Percentiles rank a stretch among this genome's conserved stretches.
Conservation (phyloP, 1,139 yeast species). For the Yueomyces sp. region DNA sequence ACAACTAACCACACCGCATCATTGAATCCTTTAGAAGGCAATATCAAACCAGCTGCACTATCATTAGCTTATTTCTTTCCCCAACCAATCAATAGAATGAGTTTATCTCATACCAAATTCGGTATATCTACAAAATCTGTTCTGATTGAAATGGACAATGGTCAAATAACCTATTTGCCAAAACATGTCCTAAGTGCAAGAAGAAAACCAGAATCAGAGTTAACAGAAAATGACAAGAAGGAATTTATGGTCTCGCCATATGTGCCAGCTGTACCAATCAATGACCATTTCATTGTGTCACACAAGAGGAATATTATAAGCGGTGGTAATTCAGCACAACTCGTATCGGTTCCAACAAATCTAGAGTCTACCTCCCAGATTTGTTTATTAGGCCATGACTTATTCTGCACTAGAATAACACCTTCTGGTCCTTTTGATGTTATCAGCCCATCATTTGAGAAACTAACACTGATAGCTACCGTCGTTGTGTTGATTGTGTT, state of each 20-base stretch:
- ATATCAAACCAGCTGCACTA: slow-evolving; percentile 32
- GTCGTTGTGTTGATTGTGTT: slow-evolving; percentile 39
- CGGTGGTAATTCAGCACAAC: slow-evolving; percentile 11
- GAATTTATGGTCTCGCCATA: slow-evolving; percentile 58
- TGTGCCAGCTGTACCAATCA: slow-evolving; percentile 46
- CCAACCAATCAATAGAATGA: slow-evolving; percentile 37
- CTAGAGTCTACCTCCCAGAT: slow-evolving; percentile 74
- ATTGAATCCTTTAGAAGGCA: slow-evolving; percentile 14
- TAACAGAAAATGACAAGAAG: slow-evolving; percentile 40
- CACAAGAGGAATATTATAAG: slow-evolving; percentile 26
- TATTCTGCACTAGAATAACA: slow-evolving; percentile 63
- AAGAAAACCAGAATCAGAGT: slow-evolving; percentile 42
- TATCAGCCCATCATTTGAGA: slow-evolving; percentile 56
- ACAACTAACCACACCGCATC: slow-evolving; percentile 7
- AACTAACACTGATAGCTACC: slow-evolving; percentile 48
- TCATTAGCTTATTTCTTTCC: slow-evolving; percentile 53
- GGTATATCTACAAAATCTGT: slow-evolving; percentile 70
- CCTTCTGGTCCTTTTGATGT: slow-evolving; percentile 83
- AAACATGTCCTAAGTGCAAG: slow-evolving; percentile 49
- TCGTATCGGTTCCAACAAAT: slow-evolving; percentile 51
- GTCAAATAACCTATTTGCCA: slow-evolving; percentile 62
- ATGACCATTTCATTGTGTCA: slow-evolving; percentile 32
- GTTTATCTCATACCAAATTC: slow-evolving; percentile 49
- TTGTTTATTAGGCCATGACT: slow-evolving; percentile 54
- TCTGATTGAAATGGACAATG: slow-evolving; percentile 43